Evolutionary conservation across 192 early-diverging fungal genomes (phyloP).

Genomic region (Coemansia sp.): DNA sequence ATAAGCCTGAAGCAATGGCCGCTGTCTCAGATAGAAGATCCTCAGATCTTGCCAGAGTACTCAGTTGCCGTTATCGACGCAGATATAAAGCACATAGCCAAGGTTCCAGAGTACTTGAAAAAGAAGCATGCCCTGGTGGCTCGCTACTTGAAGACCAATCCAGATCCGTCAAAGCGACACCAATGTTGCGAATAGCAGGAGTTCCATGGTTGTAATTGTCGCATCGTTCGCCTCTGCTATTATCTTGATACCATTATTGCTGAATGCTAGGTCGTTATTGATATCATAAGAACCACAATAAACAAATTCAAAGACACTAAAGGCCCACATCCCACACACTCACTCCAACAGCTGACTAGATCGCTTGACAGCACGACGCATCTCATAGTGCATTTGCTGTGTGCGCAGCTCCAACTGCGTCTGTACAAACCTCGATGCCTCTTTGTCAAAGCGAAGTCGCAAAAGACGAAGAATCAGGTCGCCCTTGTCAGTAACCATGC

Average conservation of each 20-base stretch:
- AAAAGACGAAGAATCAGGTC: conserved; percentile 52
- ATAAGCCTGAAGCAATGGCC: conserved; percentile 40
- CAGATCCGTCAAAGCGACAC: conserved; percentile 16
- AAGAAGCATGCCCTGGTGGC: conserved; percentile 60
- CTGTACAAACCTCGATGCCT: conserved; percentile 45
- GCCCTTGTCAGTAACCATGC: conserved; percentile 49
- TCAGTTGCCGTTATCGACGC: conserved; percentile 64
- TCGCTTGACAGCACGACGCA: conserved; percentile 35
- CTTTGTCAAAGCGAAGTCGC: conserved; percentile 49
- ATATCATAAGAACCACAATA: too few species aligned
- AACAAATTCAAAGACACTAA: too few species aligned
- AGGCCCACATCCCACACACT: neutral
- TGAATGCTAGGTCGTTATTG: too few species aligned
- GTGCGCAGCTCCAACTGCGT: conserved; percentile 44
- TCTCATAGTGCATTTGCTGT: conserved; percentile 52
- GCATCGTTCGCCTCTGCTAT: neutral
- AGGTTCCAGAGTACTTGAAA: conserved; percentile 57
- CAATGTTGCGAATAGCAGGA: conserved; percentile 24
- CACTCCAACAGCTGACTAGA: neutral
- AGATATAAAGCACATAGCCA: conserved; percentile 67
- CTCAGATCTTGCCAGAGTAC: conserved; percentile 17
- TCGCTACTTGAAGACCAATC: conserved; percentile 37
- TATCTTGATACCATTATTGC: too few species aligned
- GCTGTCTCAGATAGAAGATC: neutral
- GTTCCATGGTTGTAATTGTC: neutral